phyloP scores from a whole-genome alignment of 345 rosid species.

The Eucalyptus regnans region DNA sequence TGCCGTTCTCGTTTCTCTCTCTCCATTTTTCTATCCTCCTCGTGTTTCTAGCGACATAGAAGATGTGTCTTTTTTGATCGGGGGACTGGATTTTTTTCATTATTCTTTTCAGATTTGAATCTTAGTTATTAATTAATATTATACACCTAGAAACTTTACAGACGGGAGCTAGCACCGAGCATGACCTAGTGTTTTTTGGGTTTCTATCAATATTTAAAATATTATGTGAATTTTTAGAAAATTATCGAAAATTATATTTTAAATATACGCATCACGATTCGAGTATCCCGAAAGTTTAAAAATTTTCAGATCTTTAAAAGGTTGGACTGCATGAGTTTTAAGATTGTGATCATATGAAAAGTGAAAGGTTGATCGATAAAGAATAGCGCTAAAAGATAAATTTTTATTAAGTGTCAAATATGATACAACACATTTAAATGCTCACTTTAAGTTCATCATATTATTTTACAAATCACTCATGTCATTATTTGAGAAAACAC shows the following conservation, averaged over 20 bases:
- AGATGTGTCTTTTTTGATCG: neutral
- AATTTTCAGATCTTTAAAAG: neutral
- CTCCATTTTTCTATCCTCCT: neutral
- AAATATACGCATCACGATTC: neutral
- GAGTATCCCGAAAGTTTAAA: neutral
- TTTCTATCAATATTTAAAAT: neutral
- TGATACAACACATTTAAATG: neutral
- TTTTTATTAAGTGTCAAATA: neutral
- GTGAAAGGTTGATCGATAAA: neutral
- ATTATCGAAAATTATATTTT: neutral
- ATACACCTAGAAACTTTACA: neutral
- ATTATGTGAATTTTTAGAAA: neutral
- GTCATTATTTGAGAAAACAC: neutral
- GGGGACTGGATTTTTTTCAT: neutral
- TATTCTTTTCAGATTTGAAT: neutral
- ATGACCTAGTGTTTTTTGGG: neutral
- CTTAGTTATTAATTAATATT: neutral
- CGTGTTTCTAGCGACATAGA: neutral
- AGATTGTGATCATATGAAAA: neutral
- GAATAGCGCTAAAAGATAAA: neutral
- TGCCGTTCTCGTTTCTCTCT: neutral
- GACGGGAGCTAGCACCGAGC: neutral
- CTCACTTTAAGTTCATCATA: neutral
- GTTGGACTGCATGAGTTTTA: fast-evolving
- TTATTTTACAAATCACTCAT: neutral